These are phyloP conservation scores for Filobasidium wieringae DNA, from an alignment of 768 basidiomycete species.

Conservation along the genomic window DNA sequence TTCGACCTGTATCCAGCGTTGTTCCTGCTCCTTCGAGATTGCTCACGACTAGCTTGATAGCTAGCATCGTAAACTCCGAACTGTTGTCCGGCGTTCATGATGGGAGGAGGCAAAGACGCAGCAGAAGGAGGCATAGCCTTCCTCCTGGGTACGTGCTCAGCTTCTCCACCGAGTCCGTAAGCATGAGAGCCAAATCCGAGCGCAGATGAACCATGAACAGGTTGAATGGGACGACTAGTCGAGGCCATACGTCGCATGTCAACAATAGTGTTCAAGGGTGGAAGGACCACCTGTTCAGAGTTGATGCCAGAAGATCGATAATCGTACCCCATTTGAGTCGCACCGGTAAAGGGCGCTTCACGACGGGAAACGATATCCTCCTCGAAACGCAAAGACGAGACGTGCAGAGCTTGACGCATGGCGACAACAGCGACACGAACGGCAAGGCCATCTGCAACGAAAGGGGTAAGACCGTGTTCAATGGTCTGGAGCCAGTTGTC, in stretches of 20 bases:
- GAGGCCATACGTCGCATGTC: not conserved
- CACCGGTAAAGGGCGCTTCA: not conserved
- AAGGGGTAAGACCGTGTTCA: slow-evolving; percentile 4
- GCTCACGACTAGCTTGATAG: no score
- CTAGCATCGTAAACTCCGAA: no score
- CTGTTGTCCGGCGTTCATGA: no score
- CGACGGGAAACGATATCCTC: slow-evolving; percentile 9
- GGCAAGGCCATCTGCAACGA: slow-evolving; percentile 4
- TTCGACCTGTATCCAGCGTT: no score
- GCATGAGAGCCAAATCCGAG: not conserved
- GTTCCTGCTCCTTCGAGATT: no score
- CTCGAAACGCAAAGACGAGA: slow-evolving; percentile 1
- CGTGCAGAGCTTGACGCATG: slow-evolving; percentile 8
- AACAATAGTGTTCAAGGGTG: not conserved
- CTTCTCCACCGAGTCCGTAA: no score
- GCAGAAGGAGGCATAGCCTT: not conserved
- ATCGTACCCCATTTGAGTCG: slow-evolving; percentile 2
- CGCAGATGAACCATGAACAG: not conserved
- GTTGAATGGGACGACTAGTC: no score
- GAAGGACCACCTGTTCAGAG: slow-evolving; percentile 5
- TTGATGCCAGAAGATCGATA: not conserved
- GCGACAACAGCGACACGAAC: slow-evolving; percentile 4
- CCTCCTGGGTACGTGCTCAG: no score
- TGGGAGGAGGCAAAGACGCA: not conserved
- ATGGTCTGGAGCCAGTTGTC: slow-evolving; percentile 15